These are phyloP conservation scores for Mrakia hoshinonis DNA, from an alignment of 768 basidiomycete species.

Conservation along the genomic window DNA sequence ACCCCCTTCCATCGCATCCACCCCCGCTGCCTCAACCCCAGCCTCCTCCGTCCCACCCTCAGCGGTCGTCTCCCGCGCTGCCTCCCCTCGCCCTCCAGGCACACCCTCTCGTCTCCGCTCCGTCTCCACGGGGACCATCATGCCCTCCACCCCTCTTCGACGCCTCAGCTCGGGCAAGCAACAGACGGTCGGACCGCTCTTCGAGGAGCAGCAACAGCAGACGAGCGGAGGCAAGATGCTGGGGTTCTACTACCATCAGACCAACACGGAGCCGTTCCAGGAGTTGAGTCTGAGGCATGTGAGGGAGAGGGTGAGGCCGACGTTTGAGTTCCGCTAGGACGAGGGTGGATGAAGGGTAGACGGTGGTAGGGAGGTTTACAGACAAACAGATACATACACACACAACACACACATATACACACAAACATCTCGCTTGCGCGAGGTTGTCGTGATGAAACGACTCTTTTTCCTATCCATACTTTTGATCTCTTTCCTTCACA, in stretches of 20 bases:
- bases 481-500: background rate
- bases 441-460: too few relatives aligned
- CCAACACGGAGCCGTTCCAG: conserved; percentile 21
- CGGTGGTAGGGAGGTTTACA: too few relatives aligned
- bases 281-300: conserved; percentile 17
- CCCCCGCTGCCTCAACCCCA: conserved; percentile 36
- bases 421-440: too few relatives aligned
- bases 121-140: background rate
- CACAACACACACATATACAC: too few relatives aligned
- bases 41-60: conserved; percentile 40
- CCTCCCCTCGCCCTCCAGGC: conserved; percentile 38
- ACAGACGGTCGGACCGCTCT: conserved; percentile 29
- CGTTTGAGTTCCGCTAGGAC: conserved; percentile 11
- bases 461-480: background rate
- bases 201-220: too few relatives aligned
- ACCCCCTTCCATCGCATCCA: conserved; percentile 36
- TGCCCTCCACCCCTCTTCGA: too few relatives aligned
- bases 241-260: conserved; percentile 76
- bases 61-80: conserved; percentile 37
- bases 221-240: conserved; percentile 50
- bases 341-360: too few relatives aligned
- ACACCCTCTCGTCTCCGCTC: conserved; percentile 15
- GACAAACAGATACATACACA: too few relatives aligned
- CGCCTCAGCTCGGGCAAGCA: background rate
- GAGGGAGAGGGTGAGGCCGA: conserved; percentile 2